Conservation (phyloP, 1,284 basidiomycete genomes). For the Hymenochaete sp. region DNA sequence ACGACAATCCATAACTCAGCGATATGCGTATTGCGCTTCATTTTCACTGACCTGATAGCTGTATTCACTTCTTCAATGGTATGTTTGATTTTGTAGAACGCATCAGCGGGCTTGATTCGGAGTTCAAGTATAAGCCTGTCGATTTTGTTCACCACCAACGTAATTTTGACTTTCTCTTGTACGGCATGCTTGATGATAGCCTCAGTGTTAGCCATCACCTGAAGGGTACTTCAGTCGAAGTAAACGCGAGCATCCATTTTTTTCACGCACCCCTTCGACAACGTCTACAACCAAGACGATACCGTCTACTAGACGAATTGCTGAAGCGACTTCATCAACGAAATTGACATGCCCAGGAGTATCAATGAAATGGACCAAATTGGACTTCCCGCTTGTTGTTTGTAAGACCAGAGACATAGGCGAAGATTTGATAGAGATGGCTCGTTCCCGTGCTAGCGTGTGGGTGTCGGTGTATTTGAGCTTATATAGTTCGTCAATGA, state of each 20-base stretch:
- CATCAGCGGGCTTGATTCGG: constrained; percentile 90
- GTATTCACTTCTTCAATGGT: constrained; percentile 98
- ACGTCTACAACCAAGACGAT: constrained; percentile 92
- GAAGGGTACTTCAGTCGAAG: constrained; percentile 11
- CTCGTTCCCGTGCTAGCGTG: constrained; percentile 76
- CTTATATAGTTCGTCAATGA: constrained; percentile 24
- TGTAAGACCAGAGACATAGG: constrained; percentile 91
- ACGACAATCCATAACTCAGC: constrained; percentile 9
- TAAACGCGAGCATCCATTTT: constrained; percentile 5
- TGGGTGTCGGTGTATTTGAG: constrained; percentile 98
- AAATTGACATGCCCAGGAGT: constrained; percentile 99
- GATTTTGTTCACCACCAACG: constrained; percentile 95
- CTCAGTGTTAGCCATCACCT: constrained; percentile 90
- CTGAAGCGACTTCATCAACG: constrained; percentile 88
- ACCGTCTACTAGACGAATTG: constrained; percentile 87
- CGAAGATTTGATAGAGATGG: constrained; percentile 93
- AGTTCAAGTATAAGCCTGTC: constrained; percentile 96
- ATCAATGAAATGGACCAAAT: constrained; percentile 90
- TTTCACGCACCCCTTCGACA: constrained; percentile 75
- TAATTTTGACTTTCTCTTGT: constrained; percentile 84
- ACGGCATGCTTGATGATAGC: constrained; percentile 79
- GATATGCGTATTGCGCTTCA: not conserved
- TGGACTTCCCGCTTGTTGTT: constrained; percentile 87
- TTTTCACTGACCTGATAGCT: constrained; percentile 66
- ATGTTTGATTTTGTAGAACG: constrained; percentile 98